Evolutionary conservation across 83 land plant genomes (phyloP).

Genomic region (Picea abies): DNA sequence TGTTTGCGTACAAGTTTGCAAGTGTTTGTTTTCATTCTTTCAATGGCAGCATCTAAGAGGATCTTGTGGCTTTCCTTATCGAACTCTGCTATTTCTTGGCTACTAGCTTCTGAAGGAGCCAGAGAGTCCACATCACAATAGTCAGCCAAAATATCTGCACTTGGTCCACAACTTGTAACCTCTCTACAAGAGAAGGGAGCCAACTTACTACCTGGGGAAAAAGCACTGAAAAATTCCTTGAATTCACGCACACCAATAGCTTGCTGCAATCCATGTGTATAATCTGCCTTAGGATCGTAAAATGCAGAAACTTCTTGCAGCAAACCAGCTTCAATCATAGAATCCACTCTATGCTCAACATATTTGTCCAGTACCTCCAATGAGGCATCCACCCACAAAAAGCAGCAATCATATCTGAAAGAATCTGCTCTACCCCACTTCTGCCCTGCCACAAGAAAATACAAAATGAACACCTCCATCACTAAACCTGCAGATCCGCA

Average conservation of each 20-base stretch:
- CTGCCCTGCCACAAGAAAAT: slow-evolving; percentile 69
- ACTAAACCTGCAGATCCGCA: not conserved
- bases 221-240: slow-evolving; percentile 39
- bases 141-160: not conserved
- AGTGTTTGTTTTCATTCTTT: slow-evolving; percentile 60
- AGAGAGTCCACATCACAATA: not conserved
- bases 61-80: slow-evolving; percentile 20
- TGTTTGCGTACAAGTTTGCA: slow-evolving; percentile 76
- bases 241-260: slow-evolving; percentile 85
- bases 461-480: not conserved
- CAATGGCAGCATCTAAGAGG: slow-evolving; percentile 50
- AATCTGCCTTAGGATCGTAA: slow-evolving; percentile 54
- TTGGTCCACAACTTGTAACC: not conserved
- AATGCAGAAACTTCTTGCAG: slow-evolving; percentile 62
- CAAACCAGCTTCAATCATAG: slow-evolving; percentile 61
- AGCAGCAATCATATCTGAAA: slow-evolving; percentile 70
- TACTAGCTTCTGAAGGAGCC: not conserved
- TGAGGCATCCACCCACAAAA: slow-evolving; percentile 73
- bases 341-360: slow-evolving; percentile 68
- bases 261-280: slow-evolving; percentile 67
- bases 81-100: slow-evolving; percentile 14
- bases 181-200: not conserved
- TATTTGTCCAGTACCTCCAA: slow-evolving; percentile 51
- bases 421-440: slow-evolving; percentile 70
- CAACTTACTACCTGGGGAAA: slow-evolving; percentile 3